Evolutionary conservation across 495 filamentous ascomycete genomes (phyloP), one percentile per base, ranked within the genome.

Genomic region (Schizothecium vesticola): DNA sequence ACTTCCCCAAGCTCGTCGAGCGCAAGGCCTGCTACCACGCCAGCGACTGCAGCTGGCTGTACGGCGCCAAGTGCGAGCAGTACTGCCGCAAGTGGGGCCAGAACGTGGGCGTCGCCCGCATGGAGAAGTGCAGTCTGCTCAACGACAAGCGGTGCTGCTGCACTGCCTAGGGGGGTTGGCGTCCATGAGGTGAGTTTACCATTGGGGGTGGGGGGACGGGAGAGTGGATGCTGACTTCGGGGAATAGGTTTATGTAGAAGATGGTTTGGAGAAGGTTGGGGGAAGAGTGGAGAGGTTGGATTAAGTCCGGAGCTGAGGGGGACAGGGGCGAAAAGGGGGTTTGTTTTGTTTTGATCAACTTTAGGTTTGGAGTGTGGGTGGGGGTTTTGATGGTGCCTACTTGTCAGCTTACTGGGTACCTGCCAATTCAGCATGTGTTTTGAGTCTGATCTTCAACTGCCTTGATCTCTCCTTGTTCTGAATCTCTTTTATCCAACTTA

Each of bases 21-120:
- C 59, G 66, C 66, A 64, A 64, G 66, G 66, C 66, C 16, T 68
- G 66, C 60, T 68, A 68, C 66, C 66, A 68, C 60, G 36, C 59
- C n/a, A 68, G 66, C 43, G 60, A 64, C 66, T 68, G 66, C 66
- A 64, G 66, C 66, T 68, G 66, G 66, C 63, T 68, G 36, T 59
- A 68, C 60, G 66, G 24, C 19, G 66, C 66, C 59, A 63, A 68
- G 60, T 63, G 66, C 24, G 66, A 68, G 60, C 43, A 68, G 26
- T 68, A 68, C 59, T 68, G 66, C 60, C 66, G 66, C 25, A 16
- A 68, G 36, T 68, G 59, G 59, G 66, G 66, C 43, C 66, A 68
- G 51, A 43, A 68, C 25, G 66, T 68, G 19, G 60, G 51, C 5
- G 66, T 68, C 43, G 60, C 58, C 59, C 66, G 66, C 51, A 68